These are phyloP conservation scores for Sporisorium sorghi DNA, from an alignment of 1,284 basidiomycete genomes.

Conservation along the genomic window DNA sequence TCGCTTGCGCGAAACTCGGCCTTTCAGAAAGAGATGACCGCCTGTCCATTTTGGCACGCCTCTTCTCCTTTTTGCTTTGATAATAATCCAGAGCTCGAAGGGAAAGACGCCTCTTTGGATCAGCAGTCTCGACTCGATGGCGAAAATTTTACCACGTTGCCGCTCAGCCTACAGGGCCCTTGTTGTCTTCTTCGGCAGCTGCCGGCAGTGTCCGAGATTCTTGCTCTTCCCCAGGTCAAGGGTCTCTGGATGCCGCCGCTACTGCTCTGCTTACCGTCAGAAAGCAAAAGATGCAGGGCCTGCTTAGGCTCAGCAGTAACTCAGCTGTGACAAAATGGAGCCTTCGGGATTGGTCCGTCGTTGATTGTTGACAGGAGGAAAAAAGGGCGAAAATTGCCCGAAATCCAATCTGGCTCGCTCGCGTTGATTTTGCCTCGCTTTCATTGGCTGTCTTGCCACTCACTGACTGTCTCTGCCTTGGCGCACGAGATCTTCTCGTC, in stretches of 20 bases:
- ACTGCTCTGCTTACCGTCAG: conserved; percentile 12
- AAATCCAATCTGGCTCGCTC: conserved; percentile 16
- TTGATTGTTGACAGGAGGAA: neutral
- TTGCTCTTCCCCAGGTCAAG: neutral
- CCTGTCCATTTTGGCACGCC: conserved; percentile 2
- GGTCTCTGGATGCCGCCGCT: neutral
- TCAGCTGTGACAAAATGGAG: conserved; percentile 4
- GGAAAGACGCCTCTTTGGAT: neutral
- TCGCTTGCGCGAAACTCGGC: conserved; percentile 21
- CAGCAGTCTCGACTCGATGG: neutral
- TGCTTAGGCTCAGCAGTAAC: conserved; percentile 22
- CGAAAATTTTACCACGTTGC: too few species aligned
- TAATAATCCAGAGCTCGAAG: conserved; percentile 19
- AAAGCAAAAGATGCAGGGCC: neutral
- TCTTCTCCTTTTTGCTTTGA: conserved; percentile 12
- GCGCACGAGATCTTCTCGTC: neutral
- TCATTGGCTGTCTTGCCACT: conserved; percentile 18
- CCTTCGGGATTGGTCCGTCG: conserved; percentile 15
- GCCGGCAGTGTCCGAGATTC: neutral
- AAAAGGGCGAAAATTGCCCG: conserved; percentile 24
- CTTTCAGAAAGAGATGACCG: conserved; percentile 6
- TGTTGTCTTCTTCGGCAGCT: neutral
- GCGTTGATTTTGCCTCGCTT: conserved; percentile 9
- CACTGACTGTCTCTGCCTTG: conserved; percentile 5
- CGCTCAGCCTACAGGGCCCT: too few species aligned